Evolutionary conservation across 2,329 filamentous ascomycete genomes (phyloP).

Genomic region (Phaeoacremonium minimum): DNA sequence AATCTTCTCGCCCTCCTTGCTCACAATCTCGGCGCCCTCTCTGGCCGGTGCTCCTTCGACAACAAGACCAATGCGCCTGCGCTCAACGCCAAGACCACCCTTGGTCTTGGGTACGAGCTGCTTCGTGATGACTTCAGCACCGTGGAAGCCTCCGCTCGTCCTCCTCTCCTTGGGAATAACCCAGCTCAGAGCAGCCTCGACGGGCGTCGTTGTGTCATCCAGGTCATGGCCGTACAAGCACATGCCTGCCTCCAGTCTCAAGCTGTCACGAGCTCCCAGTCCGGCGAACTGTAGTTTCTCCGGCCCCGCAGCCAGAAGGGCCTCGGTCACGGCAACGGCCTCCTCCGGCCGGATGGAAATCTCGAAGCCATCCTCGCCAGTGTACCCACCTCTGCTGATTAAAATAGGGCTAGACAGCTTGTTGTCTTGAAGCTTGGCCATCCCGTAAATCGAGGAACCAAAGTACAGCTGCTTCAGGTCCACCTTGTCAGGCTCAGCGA

Average conservation of each 20-base stretch:
- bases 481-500: constrained; percentile 46
- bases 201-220: constrained; percentile 65
- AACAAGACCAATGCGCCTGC: constrained; percentile 75
- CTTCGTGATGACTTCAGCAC: constrained; percentile 69
- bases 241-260: constrained; percentile 95
- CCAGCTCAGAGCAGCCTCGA: constrained; percentile 63
- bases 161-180: constrained; percentile 78
- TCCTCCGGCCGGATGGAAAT: constrained; percentile 73
- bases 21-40: constrained; percentile 78
- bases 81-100: constrained; percentile 63
- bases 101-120: constrained; percentile 73
- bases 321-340: constrained; percentile 62
- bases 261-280: constrained; percentile 83
- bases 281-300: constrained; percentile 73
- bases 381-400: constrained; percentile 89
- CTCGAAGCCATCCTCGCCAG: constrained; percentile 97
- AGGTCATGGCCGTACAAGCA: constrained; percentile 99
- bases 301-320: constrained; percentile 62
- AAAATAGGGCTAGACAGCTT: constrained; percentile 50
- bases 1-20: constrained; percentile 59
- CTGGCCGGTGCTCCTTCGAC: constrained; percentile 84
- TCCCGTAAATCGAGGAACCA: constrained; percentile 66
- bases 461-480: constrained; percentile 73
- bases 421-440: constrained; percentile 57
- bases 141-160: constrained; percentile 71